Evolutionary conservation across 208 protist species (phyloP), one percentile per base, ranked within the genome.

Genomic region (Leishmania braziliensis): DNA sequence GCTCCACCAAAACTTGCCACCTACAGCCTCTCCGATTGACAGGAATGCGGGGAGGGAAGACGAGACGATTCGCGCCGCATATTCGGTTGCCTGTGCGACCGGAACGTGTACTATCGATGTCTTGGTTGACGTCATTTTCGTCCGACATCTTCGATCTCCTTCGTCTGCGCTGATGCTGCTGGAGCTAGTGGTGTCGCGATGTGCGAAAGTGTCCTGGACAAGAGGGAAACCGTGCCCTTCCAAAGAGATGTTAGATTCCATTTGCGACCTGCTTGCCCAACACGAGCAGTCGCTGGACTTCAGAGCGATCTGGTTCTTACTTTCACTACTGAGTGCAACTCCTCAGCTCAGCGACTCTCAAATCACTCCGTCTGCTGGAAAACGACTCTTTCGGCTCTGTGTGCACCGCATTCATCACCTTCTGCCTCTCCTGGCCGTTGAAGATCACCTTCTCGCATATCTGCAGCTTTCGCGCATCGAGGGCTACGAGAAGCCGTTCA

Each of bases 391-490:
- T 63, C 82, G 74, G 26, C 76, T 84, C 56, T 93, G 89, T 79
- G 80, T 90, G 4, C 83, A 84, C 33, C 89, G 85, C 78, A 70
- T 93, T 39, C 83, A 95, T 77, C 71, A 91, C n/a, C 69, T 89
- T 60, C 74, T 92, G 16, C 91, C 89, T 2, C 36, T 80, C 12
- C 69, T 92, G 26, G 80, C 79, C 2, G n/a, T 81, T 5, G 79
- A 84, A 58, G 80, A 95, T 39, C 88, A 85, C 43, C 83, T 93
- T 26, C 75, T 87, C 5, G 76, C 86, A 18, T 90, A 91, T 62
- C 77, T 91, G 26, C 26, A 66, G 51, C 79, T 90, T 51, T 12
- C 62, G 51, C n/a, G 84, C 75, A 58, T 53, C 66, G 63, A 66
- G 74, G 63, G 53, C 74, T 90, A 89, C 56, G 88, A 86, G 12